Percentiles rank a stretch among this genome's conserved stretches.
phyloP scores from a whole-genome alignment of 495 filamentous ascomycete species.

The Aspergillus kassunensis region DNA sequence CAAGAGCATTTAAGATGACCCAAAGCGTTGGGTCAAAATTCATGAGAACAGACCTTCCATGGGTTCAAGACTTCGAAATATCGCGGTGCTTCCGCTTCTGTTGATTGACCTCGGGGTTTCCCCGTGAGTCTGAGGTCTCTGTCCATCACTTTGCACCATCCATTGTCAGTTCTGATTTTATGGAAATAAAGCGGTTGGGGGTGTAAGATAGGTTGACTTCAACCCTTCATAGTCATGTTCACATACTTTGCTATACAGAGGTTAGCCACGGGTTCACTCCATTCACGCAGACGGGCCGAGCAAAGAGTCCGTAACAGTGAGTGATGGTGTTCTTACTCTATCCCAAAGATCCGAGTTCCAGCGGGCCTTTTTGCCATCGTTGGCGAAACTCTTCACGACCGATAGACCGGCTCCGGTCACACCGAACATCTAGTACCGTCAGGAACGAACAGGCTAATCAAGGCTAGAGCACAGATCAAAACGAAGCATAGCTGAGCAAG shows the following conservation, averaged over 20 bases:
- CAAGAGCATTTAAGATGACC: neutral
- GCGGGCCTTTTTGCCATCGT: conserved; percentile 81
- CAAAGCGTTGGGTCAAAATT: neutral
- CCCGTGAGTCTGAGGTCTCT: conserved; percentile 89
- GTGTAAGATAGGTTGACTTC: neutral
- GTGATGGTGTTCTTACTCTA: conserved; percentile 55
- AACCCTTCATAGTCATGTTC: neutral
- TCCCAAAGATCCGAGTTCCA: conserved; percentile 92
- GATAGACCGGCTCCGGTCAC: conserved; percentile 72
- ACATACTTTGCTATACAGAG: conserved; percentile 67
- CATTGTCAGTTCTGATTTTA: conserved; percentile 12
- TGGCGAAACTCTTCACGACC: conserved; percentile 70
- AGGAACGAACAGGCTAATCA: neutral
- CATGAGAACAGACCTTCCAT: conserved; percentile 66
- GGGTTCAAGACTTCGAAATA: conserved; percentile 95
- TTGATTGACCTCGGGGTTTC: conserved; percentile 75
- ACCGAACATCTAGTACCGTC: conserved; percentile 74
- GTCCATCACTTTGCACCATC: conserved; percentile 79
- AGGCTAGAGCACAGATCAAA: neutral
- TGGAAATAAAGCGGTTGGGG: neutral
- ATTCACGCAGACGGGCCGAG: conserved; percentile 20
- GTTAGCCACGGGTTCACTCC: conserved; percentile 39
- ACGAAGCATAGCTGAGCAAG: neutral
- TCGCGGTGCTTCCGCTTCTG: conserved; percentile 69
- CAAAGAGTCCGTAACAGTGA: neutral